phyloP scores from a whole-genome alignment of 768 basidiomycete species.

The Kwoniella sp. region DNA sequence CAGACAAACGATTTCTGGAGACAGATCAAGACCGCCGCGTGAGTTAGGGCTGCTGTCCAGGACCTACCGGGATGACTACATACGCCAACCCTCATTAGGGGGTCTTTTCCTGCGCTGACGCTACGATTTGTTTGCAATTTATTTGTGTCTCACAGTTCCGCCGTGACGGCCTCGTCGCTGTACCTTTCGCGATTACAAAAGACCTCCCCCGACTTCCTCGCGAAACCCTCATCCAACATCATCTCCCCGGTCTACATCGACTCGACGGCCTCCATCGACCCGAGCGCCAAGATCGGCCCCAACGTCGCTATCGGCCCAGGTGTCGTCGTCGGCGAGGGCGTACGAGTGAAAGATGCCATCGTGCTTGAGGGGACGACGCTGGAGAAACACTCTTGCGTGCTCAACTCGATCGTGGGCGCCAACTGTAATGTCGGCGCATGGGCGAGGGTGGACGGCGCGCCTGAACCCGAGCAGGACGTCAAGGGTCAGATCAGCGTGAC shows the following conservation, averaged over 20 bases:
- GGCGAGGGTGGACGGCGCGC: constrained; percentile 58
- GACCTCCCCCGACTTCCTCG: constrained; percentile 55
- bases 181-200: constrained; percentile 58
- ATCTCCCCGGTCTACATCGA: constrained; percentile 59
- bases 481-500: constrained; percentile 58
- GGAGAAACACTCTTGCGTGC: constrained; percentile 57
- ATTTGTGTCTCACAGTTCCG: constrained; percentile 56
- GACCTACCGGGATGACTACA: background rate
- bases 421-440: constrained; percentile 59
- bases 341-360: constrained; percentile 58
- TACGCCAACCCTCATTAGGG: background rate
- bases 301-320: constrained; percentile 57
- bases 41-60: constrained; percentile 11
- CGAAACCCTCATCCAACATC: constrained; percentile 51
- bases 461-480: constrained; percentile 48
- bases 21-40: constrained; percentile 60
- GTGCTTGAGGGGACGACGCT: constrained; percentile 56
- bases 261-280: constrained; percentile 57
- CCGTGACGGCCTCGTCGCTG: constrained; percentile 59
- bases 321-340: constrained; percentile 56
- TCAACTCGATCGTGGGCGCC: constrained; percentile 57
- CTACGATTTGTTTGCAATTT: background rate
- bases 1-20: constrained; percentile 58
- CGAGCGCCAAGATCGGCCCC: constrained; percentile 59
- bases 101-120: background rate